These are phyloP conservation scores for Penicillium carneum DNA, from an alignment of 2,329 filamentous ascomycete genomes.

Conservation along the genomic window DNA sequence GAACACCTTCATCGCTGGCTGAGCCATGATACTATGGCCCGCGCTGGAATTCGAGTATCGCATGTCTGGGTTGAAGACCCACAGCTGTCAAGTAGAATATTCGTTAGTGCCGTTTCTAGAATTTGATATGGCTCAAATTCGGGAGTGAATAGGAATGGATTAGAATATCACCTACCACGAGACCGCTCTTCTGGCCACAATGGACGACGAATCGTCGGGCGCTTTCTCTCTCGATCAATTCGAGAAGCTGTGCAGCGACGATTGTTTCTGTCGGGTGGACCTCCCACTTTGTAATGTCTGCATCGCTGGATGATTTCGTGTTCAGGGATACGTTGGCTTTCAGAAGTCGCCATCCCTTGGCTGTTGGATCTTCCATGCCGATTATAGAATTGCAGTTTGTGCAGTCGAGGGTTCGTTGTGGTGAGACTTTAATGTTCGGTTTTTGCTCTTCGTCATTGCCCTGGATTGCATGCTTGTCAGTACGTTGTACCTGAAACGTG, in stretches of 20 bases:
- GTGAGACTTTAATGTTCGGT: slow-evolving; percentile 40
- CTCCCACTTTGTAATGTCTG: slow-evolving; percentile 45
- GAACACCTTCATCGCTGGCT: slow-evolving; percentile 65
- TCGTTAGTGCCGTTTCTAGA: neutral
- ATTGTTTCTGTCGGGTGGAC: slow-evolving; percentile 47
- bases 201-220: slow-evolving; percentile 64
- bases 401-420: slow-evolving; percentile 42
- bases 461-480: slow-evolving; percentile 31
- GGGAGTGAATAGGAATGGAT: too few species aligned
- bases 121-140: neutral
- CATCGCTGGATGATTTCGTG: slow-evolving; percentile 20
- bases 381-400: slow-evolving; percentile 41
- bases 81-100: slow-evolving; percentile 50
- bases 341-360: slow-evolving; percentile 58
- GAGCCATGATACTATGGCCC: slow-evolving; percentile 42
- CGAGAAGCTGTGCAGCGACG: slow-evolving; percentile 63
- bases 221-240: slow-evolving; percentile 63
- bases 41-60: slow-evolving; percentile 60
- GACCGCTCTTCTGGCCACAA: slow-evolving; percentile 41
- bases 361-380: slow-evolving; percentile 52
- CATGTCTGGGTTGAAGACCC: slow-evolving; percentile 68
- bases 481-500: neutral
- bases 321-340: slow-evolving; percentile 55
- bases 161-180: slow-evolving; percentile 45
- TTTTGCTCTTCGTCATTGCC: slow-evolving; percentile 44